phyloP scores from a whole-genome alignment of 2,329 filamentous ascomycete genomes.

The Sclerotiophoma versabilis region DNA sequence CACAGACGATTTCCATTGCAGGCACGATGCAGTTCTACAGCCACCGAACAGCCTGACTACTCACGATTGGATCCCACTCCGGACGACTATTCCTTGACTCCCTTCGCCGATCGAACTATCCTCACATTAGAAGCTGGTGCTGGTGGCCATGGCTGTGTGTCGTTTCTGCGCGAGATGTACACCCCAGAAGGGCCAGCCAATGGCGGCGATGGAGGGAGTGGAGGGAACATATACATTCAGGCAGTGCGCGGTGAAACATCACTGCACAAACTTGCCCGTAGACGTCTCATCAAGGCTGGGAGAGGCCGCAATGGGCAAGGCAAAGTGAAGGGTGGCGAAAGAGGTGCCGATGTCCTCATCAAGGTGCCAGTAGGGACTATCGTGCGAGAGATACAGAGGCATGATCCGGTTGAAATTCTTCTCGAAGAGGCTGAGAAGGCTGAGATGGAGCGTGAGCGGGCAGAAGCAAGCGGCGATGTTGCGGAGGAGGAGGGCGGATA shows the following conservation, averaged over 20 bases:
- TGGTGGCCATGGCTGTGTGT: slow-evolving; percentile 92
- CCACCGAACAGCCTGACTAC: slow-evolving; percentile 17
- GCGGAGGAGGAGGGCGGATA: slow-evolving; percentile 45
- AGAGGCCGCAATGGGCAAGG: slow-evolving; percentile 81
- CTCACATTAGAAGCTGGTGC: slow-evolving; percentile 78
- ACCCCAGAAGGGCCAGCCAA: slow-evolving; percentile 89
- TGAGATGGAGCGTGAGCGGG: slow-evolving; percentile 31
- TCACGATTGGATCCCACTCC: slow-evolving; percentile 75
- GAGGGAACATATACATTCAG: slow-evolving; percentile 93
- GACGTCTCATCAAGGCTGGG: slow-evolving; percentile 76
- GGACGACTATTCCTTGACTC: slow-evolving; percentile 81
- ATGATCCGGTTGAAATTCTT: slow-evolving; percentile 79
- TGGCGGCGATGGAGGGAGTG: slow-evolving; percentile 90
- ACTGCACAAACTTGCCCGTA: slow-evolving; percentile 85
- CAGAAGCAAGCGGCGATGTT: slow-evolving; percentile 34
- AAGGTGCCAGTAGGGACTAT: slow-evolving; percentile 93
- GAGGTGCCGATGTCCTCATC: slow-evolving; percentile 86
- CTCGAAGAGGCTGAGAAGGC: slow-evolving; percentile 49
- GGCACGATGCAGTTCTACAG: slow-evolving; percentile 41
- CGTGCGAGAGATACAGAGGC: slow-evolving; percentile 78
- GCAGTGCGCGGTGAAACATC: slow-evolving; percentile 90
- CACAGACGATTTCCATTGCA: slow-evolving; percentile 21
- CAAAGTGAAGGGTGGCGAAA: slow-evolving; percentile 73
- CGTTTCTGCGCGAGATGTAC: slow-evolving; percentile 91
- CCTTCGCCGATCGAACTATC: slow-evolving; percentile 86